Evolutionary conservation across 1,139 yeast species (phyloP), one percentile per base, ranked within the genome.

Genomic region (Lodderomyces jiufengensis): DNA sequence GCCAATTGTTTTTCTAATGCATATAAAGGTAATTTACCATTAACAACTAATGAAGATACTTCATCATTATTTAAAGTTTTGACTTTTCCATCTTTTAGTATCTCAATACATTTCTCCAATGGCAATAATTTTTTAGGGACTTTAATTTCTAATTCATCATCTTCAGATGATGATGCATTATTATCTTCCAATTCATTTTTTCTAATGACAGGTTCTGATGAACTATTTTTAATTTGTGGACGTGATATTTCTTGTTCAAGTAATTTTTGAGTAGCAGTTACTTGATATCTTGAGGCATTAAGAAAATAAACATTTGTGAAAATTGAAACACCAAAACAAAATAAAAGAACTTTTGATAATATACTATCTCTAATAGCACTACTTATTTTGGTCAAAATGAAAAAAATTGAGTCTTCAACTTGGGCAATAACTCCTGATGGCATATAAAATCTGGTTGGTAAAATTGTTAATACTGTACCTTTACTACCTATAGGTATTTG

Each of bases 1-100:
- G 73, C 84, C 39, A 92, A 73, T 60, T 86, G 92, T 60, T 90
- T 92, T 59, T 92, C 99, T 46, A 94, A 73, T 0, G 97, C 96
- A 57, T 94, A 90, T 40, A 92, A 66, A 22, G 98, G 97, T 41
- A 94, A 66, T 54, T 85, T 85, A 27, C 95, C 95, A 10, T 75
- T 63, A 11, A 78, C 72, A 29, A 84, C 90, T 44, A 92, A 74
- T 2, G 76, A 63, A 5, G 83, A 72, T 41, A 92, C 75, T 60
- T 92, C 96, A 33, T 77, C 81, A 55, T 92, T 78, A 38, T 65
- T 66, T 45, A 92, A 73, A 15, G 76, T 66, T 48, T 76, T 74
- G 27, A 86, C 76, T 29, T 78, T 70, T 18, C 97, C 97, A 2
- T 76, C 78, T 54, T 86, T 82, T 67, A 85, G 60, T 18, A 77